Evolutionary conservation across 78 protist genomes (phyloP), one percentile per base, ranked within the genome.

Genomic region (Dictyostelium discoideum): DNA sequence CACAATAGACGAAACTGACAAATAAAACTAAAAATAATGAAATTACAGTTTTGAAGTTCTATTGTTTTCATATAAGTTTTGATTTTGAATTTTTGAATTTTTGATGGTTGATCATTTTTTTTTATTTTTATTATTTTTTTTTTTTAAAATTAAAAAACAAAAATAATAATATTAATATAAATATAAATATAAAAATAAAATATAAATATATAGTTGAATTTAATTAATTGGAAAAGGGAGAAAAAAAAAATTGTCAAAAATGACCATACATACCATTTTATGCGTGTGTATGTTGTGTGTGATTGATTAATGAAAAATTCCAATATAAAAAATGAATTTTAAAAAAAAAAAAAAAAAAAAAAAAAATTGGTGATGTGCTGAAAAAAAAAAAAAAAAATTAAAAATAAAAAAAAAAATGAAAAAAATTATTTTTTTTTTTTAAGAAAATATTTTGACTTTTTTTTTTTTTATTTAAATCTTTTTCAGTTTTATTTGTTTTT

Each of bases 21-120:
- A 22, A 87, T 26, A 77, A 57, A n/a, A 69, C 29, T 78, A 87
- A 46, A 74, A 86, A 69, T 65, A 87, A 87, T 79, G 86, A 46
- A 65, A 87, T 8, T 37, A 87, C 48, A 22, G 74, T 50, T 87
- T 79, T 87, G 44, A 50, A 54, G 37, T 77, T 87, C 93, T 87
- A 54, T 73, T 10, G 48, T 7, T 63, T 63, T 63, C 26, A 10
- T 63, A 57, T 16, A 18, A 57, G 3, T 8, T 46, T 46, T 46
- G 3, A 46, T 46, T 40, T 2, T 5, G 46, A 5, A 5, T 42
- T 63, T 18, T 63, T 63, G 37, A 32, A 32, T 32, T 32, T 32
- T 32, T 32, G 37, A 32, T 32, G 37, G 37, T 32, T 32, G 37
- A 32, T 32, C 37, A 5, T 63, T 63, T 4, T 63, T 63, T 63